Conservation (phyloP, 805 yeast species). For the Hanseniaspora lindneri region DNA sequence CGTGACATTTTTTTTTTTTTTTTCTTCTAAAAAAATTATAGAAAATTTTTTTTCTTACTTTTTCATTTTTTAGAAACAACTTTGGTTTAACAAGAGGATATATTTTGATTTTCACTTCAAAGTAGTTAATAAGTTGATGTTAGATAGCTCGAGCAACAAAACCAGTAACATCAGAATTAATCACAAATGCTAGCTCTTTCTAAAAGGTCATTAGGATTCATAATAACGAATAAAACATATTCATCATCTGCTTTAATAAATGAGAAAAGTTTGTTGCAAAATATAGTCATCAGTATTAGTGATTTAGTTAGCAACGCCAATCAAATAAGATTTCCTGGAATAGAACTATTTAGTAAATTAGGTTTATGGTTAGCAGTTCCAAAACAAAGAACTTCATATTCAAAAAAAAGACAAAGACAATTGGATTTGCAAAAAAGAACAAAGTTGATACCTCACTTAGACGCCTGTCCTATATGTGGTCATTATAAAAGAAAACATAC, state of each 20-base stretch:
- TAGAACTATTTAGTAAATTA: slow-evolving; percentile 40
- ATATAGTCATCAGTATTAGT: not conserved
- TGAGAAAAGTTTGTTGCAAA: not conserved
- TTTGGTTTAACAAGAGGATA: too few species aligned
- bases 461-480: slow-evolving; percentile 93
- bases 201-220: not conserved
- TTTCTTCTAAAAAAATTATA: too few species aligned
- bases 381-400: slow-evolving; percentile 81
- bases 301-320: not conserved
- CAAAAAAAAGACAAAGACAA: slow-evolving; percentile 71
- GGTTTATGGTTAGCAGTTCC: slow-evolving; percentile 86
- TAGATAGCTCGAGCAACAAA: too few species aligned
- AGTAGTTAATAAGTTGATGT: not conserved
- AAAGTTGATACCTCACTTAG: slow-evolving; percentile 62
- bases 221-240: not conserved
- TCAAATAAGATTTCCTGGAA: slow-evolving; percentile 18
- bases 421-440: slow-evolving; percentile 74
- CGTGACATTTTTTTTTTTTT: not conserved
- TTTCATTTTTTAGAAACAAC: not conserved
- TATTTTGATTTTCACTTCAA: too few species aligned
- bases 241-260: not conserved
- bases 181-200: not conserved
- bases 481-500: slow-evolving; percentile 80
- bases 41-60: too few species aligned
- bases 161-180: too few species aligned